phyloP scores from a whole-genome alignment of 2,329 filamentous ascomycete genomes.

The Davidsoniella australis region DNA sequence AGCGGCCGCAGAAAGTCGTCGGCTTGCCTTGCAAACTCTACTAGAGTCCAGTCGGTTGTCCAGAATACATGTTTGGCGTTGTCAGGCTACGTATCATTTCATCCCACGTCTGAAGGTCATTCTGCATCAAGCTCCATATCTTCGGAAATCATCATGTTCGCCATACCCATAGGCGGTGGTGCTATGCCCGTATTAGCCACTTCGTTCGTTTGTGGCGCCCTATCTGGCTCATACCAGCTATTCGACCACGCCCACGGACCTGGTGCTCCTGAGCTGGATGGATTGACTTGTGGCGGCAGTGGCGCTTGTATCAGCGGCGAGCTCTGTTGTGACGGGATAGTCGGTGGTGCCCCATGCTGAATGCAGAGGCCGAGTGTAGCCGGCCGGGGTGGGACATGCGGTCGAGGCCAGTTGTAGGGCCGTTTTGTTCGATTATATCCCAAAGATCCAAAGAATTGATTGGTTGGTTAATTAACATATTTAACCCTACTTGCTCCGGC shows the following conservation, averaged over 20 bases:
- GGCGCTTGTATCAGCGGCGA: too few species aligned
- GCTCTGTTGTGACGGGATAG: conserved; percentile 1
- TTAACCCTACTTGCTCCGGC: conserved; percentile 3
- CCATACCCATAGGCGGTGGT: background rate
- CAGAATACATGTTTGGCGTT: background rate
- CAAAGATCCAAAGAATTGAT: conserved; percentile 9
- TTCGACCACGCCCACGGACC: conserved; percentile 1
- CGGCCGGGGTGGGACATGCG: background rate
- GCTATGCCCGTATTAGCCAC: too few species aligned
- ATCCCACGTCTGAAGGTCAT: conserved; percentile 7
- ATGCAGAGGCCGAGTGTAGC: background rate
- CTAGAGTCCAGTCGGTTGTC: conserved; percentile 6
- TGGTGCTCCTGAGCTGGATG: background rate
- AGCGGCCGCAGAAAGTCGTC: too few species aligned
- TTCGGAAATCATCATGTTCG: background rate
- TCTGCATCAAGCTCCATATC: conserved; percentile 11
- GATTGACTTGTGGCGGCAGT: too few species aligned
- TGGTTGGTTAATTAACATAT: conserved; percentile 10
- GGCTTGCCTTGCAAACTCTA: background rate
- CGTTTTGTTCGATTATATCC: conserved; percentile 10
- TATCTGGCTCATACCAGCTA: background rate
- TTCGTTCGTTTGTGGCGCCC: background rate
- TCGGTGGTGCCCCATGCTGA: background rate
- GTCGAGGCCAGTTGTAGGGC: background rate
- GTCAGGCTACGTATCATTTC: conserved; percentile 6